phyloP scores from a whole-genome alignment of 306 rosid genomes.

The Pueraria montana region DNA sequence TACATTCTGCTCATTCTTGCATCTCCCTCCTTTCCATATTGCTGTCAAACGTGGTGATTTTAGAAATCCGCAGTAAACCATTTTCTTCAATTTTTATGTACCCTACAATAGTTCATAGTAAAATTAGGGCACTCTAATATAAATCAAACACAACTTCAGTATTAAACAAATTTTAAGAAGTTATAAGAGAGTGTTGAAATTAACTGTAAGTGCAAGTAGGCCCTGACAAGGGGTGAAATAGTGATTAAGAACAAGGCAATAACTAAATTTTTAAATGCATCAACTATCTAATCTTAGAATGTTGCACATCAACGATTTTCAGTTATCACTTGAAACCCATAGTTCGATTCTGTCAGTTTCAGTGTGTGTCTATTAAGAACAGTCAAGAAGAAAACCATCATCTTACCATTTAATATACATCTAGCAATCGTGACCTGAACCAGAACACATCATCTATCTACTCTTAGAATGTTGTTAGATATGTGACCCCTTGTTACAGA shows the following conservation, averaged over 20 bases:
- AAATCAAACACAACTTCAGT: slow-evolving; percentile 29
- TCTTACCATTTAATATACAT: slow-evolving; percentile 47
- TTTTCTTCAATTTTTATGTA: slow-evolving; percentile 36
- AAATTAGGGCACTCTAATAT: not conserved
- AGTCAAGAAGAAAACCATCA: slow-evolving; percentile 16
- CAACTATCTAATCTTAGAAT: slow-evolving; percentile 22
- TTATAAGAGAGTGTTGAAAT: not conserved
- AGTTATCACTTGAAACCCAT: slow-evolving; percentile 29
- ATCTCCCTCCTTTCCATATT: not conserved
- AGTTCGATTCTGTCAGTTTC: slow-evolving; percentile 17
- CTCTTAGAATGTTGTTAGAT: slow-evolving; percentile 85
- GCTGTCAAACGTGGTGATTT: slow-evolving; percentile 23
- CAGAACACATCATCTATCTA: slow-evolving; percentile 58
- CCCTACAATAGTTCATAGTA: slow-evolving; percentile 43
- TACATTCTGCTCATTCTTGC: slow-evolving; percentile 35
- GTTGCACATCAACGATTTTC: slow-evolving; percentile 19
- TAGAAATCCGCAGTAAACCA: slow-evolving; percentile 37
- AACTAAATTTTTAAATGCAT: slow-evolving; percentile 33
- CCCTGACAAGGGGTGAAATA: not conserved
- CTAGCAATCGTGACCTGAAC: slow-evolving; percentile 40
- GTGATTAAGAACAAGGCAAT: slow-evolving; percentile 4
- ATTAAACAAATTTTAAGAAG: not conserved
- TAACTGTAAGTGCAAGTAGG: not conserved
- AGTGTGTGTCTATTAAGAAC: not conserved
- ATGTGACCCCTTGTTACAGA: slow-evolving; percentile 66